These are phyloP conservation scores for Backusella liffmaniae DNA, from an alignment of 192 early-diverging fungal genomes.

Conservation along the genomic window DNA sequence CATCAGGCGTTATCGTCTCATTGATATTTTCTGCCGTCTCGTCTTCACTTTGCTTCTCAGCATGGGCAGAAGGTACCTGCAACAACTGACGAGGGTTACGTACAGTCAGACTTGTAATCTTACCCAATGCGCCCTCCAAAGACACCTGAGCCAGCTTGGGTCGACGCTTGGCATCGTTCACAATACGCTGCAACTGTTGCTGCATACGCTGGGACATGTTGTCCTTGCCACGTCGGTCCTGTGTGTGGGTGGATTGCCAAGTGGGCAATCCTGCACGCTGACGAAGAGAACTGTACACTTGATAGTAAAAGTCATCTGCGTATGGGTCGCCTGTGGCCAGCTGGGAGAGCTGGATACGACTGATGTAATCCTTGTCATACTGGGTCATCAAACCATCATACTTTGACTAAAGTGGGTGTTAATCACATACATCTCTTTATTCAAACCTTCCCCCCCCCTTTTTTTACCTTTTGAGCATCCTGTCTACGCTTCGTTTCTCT, in stretches of 20 bases:
- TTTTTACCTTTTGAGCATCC: slow-evolving; percentile 26
- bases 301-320: slow-evolving; percentile 95
- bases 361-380: slow-evolving; percentile 92
- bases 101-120: slow-evolving; percentile 86
- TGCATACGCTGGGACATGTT: slow-evolving; percentile 76
- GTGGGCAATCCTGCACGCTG: slow-evolving; percentile 44
- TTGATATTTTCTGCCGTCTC: neutral
- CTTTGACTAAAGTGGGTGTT: slow-evolving; percentile 50
- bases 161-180: slow-evolving; percentile 86
- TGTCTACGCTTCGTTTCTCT: slow-evolving; percentile 39
- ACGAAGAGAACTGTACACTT: slow-evolving; percentile 80
- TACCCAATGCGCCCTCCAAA: slow-evolving; percentile 95
- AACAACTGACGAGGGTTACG: slow-evolving; percentile 87
- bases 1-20: no score
- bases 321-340: slow-evolving; percentile 91
- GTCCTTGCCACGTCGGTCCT: slow-evolving; percentile 46
- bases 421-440: neutral
- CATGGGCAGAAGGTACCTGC: slow-evolving; percentile 43
- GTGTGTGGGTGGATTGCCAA: slow-evolving; percentile 27
- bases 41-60: slow-evolving; percentile 9
- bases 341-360: slow-evolving; percentile 92
- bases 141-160: slow-evolving; percentile 83
- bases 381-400: slow-evolving; percentile 92
- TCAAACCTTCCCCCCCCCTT: no score
- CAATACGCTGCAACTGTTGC: slow-evolving; percentile 94